Base-by-base conservation (phyloP, 192 early-diverging fungal genomes). In the Glomus cerebriforme region DNA sequence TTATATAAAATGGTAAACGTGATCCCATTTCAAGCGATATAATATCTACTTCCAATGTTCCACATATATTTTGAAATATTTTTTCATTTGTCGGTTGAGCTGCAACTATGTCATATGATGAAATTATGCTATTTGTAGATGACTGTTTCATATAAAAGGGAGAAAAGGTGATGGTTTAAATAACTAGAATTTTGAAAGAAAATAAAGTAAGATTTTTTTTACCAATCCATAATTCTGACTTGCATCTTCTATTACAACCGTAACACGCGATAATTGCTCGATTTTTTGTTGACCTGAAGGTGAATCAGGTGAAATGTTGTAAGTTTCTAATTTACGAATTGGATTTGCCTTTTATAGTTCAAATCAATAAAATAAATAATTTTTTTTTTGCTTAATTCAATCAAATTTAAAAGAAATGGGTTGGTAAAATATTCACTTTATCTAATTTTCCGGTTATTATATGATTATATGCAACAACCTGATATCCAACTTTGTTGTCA, bases 51-150 rank as follows among this genome's bases (percentile, higher is more conserved):
- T 96, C 94, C 35, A 88, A 82, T 32, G 86, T 83, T 24, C 82
- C 75, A 77, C 93, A 95, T 10, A 93, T 92, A 34, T 84, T 75
- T 58, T 91, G 90, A 59, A 95, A 93, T 1, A 89, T 81, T 35
- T 94, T 92, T 82, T 96, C 92, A 37, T 82, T 90, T 0, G 82
- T 87, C 3, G 94, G 94, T 69, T 89, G 87, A 2, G 94, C 92
- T 17, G 95, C 92, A 29, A 97, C 54, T 32, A 97, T 78, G 83
- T 97, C 91, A 80, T 87, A 90, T 13, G 83, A 59, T 27, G 79
- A 64, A 24, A 88, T 80, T 17, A 73, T 37, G 3, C 69, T 75
- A 69, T 81, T 83, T 7, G 72, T 32, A n/a, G 77, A 29, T 78
- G 79, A 74, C 85, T 89, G 65, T 75, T 59, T 29, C 47, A 76